Evolutionary conservation across 768 basidiomycete species (phyloP).

Genomic region (Hericium alpestre): DNA sequence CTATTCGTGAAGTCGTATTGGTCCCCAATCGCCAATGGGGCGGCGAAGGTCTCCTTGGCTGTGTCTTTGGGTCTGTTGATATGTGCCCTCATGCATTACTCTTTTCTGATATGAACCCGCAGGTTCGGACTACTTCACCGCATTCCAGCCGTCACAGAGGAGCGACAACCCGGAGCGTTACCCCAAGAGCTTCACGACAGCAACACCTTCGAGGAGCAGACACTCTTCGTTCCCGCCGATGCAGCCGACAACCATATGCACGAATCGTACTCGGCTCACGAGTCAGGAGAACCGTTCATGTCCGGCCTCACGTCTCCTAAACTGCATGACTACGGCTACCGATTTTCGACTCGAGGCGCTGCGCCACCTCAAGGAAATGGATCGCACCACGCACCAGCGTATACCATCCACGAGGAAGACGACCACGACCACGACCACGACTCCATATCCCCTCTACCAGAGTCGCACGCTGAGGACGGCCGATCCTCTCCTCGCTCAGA

Average conservation of each 20-base stretch:
- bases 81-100: neutral
- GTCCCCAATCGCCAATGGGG: conserved; percentile 98
- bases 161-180: conserved; percentile 44
- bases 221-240: conserved; percentile 69
- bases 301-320: conserved; percentile 12
- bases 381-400: neutral
- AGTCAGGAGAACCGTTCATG: neutral
- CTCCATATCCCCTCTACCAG: conserved; percentile 7
- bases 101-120: conserved; percentile 3
- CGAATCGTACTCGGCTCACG: conserved; percentile 9
- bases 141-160: conserved; percentile 69
- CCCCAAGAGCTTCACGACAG: conserved; percentile 44
- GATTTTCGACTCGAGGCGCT: conserved; percentile 10
- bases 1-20: conserved; percentile 83
- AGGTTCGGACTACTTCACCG: conserved; percentile 90
- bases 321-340: conserved; percentile 10
- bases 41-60: conserved; percentile 89
- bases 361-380: neutral
- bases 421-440: conserved; percentile 8
- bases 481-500: neutral
- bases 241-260: conserved; percentile 34
- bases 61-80: conserved; percentile 77
- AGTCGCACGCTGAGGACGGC: neutral
- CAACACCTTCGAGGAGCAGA: conserved; percentile 49
- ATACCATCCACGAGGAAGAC: conserved; percentile 12